These are phyloP conservation scores for Carex myosuroides DNA, from an alignment of 176 grass and related monocot genomes.

Conservation along the genomic window DNA sequence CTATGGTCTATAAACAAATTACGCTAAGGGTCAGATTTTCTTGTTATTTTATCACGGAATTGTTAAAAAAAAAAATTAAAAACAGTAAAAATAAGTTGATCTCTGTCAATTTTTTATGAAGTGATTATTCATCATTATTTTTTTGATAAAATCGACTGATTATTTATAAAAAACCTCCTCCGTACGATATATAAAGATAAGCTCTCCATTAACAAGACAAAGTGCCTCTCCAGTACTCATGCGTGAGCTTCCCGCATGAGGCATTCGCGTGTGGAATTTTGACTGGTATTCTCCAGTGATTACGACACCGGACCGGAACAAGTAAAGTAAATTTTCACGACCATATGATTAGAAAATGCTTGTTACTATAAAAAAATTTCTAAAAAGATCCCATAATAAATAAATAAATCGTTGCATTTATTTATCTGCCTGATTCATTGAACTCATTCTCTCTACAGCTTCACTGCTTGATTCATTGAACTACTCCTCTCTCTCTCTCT, in stretches of 20 bases:
- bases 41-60: too few relatives aligned
- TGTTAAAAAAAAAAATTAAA: too few relatives aligned
- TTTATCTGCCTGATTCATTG: not conserved
- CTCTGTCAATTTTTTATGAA: too few relatives aligned
- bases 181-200: too few relatives aligned
- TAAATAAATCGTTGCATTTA: not conserved
- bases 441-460: not conserved
- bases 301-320: not conserved
- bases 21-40: too few relatives aligned
- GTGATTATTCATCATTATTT: too few relatives aligned
- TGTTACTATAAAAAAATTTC: not conserved
- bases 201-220: not conserved
- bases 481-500: slow-evolving; percentile 3
- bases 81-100: too few relatives aligned
- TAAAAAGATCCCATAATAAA: not conserved
- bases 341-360: not conserved
- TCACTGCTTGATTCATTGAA: too few relatives aligned
- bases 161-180: too few relatives aligned
- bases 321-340: not conserved
- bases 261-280: not conserved
- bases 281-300: not conserved
- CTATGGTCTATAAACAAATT: too few relatives aligned
- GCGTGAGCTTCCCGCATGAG: not conserved
- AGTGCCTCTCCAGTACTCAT: not conserved
- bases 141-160: too few relatives aligned